These are phyloP conservation scores for Fomitopsis serialis DNA, from an alignment of 768 basidiomycete genomes.

Conservation along the genomic window DNA sequence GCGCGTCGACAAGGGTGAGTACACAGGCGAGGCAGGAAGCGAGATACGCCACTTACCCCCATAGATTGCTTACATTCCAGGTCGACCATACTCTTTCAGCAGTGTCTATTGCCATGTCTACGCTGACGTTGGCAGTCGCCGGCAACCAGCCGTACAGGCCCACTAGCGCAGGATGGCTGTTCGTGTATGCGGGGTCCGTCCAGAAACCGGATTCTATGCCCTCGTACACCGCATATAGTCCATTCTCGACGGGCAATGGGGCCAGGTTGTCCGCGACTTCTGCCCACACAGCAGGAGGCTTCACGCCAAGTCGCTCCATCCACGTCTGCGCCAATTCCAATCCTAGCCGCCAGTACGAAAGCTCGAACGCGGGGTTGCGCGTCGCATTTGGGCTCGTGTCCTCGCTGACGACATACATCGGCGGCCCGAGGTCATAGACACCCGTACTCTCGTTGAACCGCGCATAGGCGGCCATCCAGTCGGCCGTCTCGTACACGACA, in stretches of 20 bases:
- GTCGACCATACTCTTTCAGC: slow-evolving; percentile 47
- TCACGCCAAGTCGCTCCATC: slow-evolving; percentile 38
- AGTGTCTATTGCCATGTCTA: slow-evolving; percentile 41
- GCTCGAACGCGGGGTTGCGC: slow-evolving; percentile 51
- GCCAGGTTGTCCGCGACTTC: slow-evolving; percentile 42
- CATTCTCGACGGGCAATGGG: slow-evolving; percentile 44
- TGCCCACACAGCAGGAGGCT: slow-evolving; percentile 38
- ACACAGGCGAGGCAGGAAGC: background rate
- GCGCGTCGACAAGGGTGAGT: background rate
- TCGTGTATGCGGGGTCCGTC: slow-evolving; percentile 44
- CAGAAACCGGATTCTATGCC: slow-evolving; percentile 49
- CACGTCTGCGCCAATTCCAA: slow-evolving; percentile 43
- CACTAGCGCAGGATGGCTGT: slow-evolving; percentile 53
- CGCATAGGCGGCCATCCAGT: slow-evolving; percentile 57
- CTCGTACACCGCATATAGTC: slow-evolving; percentile 50
- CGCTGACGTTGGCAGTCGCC: slow-evolving; percentile 39
- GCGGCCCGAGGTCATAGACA: slow-evolving; percentile 53
- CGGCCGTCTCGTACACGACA: slow-evolving; percentile 47
- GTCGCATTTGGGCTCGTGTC: slow-evolving; percentile 52
- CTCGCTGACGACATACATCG: slow-evolving; percentile 51
- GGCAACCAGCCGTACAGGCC: slow-evolving; percentile 58
- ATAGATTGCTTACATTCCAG: slow-evolving; percentile 52
- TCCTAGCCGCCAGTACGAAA: slow-evolving; percentile 53
- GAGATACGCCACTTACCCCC: slow-evolving; percentile 41
- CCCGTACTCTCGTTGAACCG: slow-evolving; percentile 43